phyloP scores from a whole-genome alignment of 106 monocot genomes.

The Alisma plantagoaquatica region DNA sequence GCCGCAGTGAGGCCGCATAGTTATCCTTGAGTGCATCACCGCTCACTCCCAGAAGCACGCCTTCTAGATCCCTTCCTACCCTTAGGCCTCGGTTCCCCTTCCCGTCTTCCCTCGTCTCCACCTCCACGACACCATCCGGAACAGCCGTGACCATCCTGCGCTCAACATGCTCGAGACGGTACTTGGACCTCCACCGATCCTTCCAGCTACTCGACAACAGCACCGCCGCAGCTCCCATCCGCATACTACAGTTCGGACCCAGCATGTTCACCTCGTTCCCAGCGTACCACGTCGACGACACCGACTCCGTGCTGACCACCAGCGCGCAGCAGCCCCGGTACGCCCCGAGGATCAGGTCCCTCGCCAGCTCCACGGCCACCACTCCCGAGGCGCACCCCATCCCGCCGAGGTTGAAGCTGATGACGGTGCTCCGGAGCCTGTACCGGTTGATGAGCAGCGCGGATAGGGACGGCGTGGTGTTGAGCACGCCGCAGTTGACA shows the following conservation, averaged over 20 bases:
- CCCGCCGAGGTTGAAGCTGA: conserved; percentile 14
- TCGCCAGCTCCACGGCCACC: conserved; percentile 1
- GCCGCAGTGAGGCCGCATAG: too few relatives aligned
- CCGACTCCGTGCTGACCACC: conserved; percentile 11
- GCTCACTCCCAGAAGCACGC: not conserved
- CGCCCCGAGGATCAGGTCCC: too few relatives aligned
- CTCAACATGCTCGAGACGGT: conserved; percentile 2
- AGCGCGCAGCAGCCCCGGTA: not conserved
- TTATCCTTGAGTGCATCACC: not conserved
- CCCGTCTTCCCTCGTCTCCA: too few relatives aligned
- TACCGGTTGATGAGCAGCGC: conserved; percentile 14
- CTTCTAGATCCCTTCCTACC: too few relatives aligned
- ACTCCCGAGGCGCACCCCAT: conserved; percentile 9
- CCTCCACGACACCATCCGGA: too few relatives aligned
- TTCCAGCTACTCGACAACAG: conserved; percentile 7
- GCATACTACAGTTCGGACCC: conserved; percentile 1
- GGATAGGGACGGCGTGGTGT: conserved; percentile 10
- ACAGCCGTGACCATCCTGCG: too few relatives aligned
- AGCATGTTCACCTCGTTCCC: conserved; percentile 10
- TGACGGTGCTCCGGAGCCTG: conserved; percentile 9
- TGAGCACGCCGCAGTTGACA: conserved; percentile 11
- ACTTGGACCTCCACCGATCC: conserved; percentile 10
- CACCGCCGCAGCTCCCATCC: conserved; percentile 8
- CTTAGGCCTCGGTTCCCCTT: too few relatives aligned
- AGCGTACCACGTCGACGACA: conserved; percentile 6